Evolutionary conservation across 768 basidiomycete species (phyloP).

Genomic region (Collybia nuda): DNA sequence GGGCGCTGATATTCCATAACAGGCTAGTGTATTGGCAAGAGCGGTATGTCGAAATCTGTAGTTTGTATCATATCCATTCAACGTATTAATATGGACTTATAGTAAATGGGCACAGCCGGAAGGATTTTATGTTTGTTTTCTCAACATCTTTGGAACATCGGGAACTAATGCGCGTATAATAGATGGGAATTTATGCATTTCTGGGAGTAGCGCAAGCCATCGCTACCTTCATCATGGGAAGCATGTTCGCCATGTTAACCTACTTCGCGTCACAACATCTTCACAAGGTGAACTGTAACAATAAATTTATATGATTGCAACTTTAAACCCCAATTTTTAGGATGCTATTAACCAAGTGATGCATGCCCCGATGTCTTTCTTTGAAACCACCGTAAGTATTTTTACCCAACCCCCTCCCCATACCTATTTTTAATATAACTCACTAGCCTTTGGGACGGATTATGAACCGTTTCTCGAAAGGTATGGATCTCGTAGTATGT

Average conservation of each 20-base stretch:
- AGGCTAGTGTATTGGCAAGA: constrained; percentile 90
- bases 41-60: constrained; percentile 29
- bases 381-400: constrained; percentile 71
- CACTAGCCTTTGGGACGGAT: constrained; percentile 77
- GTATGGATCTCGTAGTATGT: constrained; percentile 22
- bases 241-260: constrained; percentile 62
- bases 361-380: constrained; percentile 88
- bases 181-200: constrained; percentile 83
- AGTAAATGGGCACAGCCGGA: constrained; percentile 53
- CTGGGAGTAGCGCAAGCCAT: constrained; percentile 73
- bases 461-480: constrained; percentile 88
- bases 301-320: neutral
- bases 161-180: constrained; percentile 4
- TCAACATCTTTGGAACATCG: neutral
- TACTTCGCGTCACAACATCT: constrained; percentile 75
- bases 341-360: constrained; percentile 67
- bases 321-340: constrained; percentile 26
- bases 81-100: constrained; percentile 10
- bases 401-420: neutral
- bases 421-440: constrained; percentile 6
- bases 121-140: constrained; percentile 69
- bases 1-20: neutral
- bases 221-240: constrained; percentile 66
- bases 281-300: constrained; percentile 45
- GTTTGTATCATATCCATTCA: neutral